Percentiles rank a stretch among this genome's conserved stretches.
phyloP scores from a whole-genome alignment of 179 eudicot species.

The Silene noctiflora region DNA sequence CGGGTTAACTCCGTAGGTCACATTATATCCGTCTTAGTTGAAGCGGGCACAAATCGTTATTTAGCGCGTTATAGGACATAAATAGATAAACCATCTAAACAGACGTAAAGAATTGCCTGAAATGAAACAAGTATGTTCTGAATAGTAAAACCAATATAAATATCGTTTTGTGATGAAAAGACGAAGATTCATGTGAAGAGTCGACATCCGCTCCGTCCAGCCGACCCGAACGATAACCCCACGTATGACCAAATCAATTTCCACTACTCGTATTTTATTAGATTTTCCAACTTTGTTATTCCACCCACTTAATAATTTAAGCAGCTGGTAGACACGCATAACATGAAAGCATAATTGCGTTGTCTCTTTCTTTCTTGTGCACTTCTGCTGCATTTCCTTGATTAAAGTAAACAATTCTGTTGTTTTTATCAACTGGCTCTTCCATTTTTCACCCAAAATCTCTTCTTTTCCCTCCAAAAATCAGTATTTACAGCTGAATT shows the following conservation, averaged over 20 bases:
- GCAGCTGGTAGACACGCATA: background rate
- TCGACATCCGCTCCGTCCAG: background rate
- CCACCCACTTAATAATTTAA: constrained; percentile 2
- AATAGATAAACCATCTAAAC: too few relatives aligned
- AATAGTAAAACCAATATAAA: too few relatives aligned
- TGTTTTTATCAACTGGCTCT: background rate
- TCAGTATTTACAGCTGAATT: background rate
- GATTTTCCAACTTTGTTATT: constrained; percentile 1
- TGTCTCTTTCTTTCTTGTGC: background rate
- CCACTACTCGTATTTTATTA: background rate
- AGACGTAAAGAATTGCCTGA: too few relatives aligned
- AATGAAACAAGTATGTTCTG: too few relatives aligned
- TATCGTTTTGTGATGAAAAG: too few relatives aligned
- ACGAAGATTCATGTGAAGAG: background rate
- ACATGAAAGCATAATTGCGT: background rate
- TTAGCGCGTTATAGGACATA: too few relatives aligned
- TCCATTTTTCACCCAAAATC: constrained; percentile 10
- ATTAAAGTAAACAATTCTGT: background rate
- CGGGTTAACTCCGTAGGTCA: too few relatives aligned
- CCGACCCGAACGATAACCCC: background rate
- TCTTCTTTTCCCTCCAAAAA: background rate
- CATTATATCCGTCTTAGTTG: too few relatives aligned
- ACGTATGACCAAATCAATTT: background rate
- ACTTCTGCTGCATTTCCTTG: background rate
- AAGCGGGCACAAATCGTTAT: too few relatives aligned